phyloP scores from a whole-genome alignment of 108 stramenopile genomes.

The Cyclotella choctawhatcheeana region DNA sequence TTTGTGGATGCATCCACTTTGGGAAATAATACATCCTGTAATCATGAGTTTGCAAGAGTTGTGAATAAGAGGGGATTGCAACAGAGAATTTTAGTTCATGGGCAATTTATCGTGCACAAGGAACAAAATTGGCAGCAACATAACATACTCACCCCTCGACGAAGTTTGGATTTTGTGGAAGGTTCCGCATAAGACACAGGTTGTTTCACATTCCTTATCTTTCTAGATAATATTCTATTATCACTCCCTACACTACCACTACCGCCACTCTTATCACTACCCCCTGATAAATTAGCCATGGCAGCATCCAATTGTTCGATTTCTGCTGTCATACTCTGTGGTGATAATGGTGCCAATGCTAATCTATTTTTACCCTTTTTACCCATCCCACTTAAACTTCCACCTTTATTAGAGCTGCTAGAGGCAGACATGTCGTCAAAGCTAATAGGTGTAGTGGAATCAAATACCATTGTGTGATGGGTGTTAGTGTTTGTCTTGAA shows the following conservation, averaged over 20 bases:
- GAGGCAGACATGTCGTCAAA: slow-evolving; percentile 19
- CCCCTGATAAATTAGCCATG: slow-evolving; percentile 18
- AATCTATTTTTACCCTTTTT: slow-evolving; percentile 18
- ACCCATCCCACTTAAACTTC: too few relatives aligned
- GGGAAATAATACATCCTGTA: slow-evolving; percentile 36
- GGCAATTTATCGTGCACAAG: too few relatives aligned
- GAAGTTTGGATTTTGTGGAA: slow-evolving; percentile 28
- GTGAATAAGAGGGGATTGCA: background rate
- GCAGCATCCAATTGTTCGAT: slow-evolving; percentile 55
- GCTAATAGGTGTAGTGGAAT: slow-evolving; percentile 27
- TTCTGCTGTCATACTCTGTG: slow-evolving; percentile 42
- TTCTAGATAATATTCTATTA: slow-evolving; percentile 15
- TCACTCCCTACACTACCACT: background rate
- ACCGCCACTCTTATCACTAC: background rate
- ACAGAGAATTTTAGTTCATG: background rate
- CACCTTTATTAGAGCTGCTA: background rate
- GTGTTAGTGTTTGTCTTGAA: slow-evolving; percentile 19
- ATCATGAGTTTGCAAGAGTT: background rate
- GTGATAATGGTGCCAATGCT: slow-evolving; percentile 29
- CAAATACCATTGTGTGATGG: slow-evolving; percentile 16
- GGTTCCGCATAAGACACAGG: slow-evolving; percentile 41
- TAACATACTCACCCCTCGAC: slow-evolving; percentile 22
- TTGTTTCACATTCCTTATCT: slow-evolving; percentile 37
- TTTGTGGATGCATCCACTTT: slow-evolving; percentile 28
- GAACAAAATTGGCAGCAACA: background rate